These are phyloP conservation scores for Acanthamoeba triangularis DNA, from an alignment of 208 protist species.

Conservation along the genomic window DNA sequence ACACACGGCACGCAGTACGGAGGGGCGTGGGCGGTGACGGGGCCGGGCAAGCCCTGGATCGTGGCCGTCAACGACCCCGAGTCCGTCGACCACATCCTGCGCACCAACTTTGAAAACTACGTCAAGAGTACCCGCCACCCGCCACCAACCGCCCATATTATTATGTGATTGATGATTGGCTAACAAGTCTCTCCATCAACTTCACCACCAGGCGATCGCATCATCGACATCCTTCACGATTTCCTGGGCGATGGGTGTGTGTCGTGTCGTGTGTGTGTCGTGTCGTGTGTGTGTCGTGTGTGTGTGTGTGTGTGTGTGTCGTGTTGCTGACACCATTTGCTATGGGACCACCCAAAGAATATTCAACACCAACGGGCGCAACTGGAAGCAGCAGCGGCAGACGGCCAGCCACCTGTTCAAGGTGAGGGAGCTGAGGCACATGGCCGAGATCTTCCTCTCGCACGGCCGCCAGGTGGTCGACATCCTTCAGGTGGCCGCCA, in stretches of 20 bases:
- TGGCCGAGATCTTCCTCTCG: constrained; percentile 10
- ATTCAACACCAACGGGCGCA: constrained; percentile 65
- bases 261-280: too few species aligned
- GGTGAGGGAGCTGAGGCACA: constrained; percentile 32
- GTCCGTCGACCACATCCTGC: constrained; percentile 29
- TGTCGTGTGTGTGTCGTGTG: neutral
- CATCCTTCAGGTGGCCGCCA: neutral
- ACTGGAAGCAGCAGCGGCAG: constrained; percentile 63
- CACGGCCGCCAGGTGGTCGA: constrained; percentile 27
- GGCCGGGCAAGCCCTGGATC: constrained; percentile 44
- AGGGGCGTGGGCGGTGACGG: constrained; percentile 9
- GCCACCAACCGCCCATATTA: too few species aligned
- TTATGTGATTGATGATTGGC: too few species aligned
- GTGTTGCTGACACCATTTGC: neutral
- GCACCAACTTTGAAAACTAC: constrained; percentile 67
- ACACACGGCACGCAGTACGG: neutral
- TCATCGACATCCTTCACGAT: neutral
- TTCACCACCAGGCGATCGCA: neutral
- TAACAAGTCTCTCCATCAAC: too few species aligned
- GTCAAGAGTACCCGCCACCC: constrained; percentile 28
- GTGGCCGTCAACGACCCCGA: constrained; percentile 1
- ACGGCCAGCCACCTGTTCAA: constrained; percentile 72
- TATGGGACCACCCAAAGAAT: neutral
- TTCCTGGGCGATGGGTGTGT: constrained; percentile 61
- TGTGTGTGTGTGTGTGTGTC: neutral